phyloP scores from a whole-genome alignment of 352 stramenopile species.

The Globisporangium sylvaticum region DNA sequence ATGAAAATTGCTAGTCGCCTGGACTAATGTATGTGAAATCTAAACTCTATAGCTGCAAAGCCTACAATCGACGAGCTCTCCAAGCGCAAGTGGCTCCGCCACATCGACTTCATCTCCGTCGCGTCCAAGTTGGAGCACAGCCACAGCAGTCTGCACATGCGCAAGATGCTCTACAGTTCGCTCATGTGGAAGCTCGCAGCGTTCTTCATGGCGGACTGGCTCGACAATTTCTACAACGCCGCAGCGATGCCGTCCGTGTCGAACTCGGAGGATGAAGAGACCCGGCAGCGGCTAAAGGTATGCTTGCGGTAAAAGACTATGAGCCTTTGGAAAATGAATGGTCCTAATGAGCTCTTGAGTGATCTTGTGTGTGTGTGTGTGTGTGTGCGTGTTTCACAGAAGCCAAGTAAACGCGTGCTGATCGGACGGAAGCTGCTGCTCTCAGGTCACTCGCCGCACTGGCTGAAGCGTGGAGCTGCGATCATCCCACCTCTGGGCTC shows the following conservation, averaged over 20 bases:
- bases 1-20: no score
- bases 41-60: constrained; percentile 22
- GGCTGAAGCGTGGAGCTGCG: constrained; percentile 29
- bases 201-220: constrained; percentile 41
- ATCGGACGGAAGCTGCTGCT: constrained; percentile 18
- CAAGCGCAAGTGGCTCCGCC: constrained; percentile 48
- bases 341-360: not conserved
- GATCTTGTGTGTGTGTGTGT: not conserved
- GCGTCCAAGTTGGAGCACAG: constrained; percentile 27
- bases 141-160: constrained; percentile 8
- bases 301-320: not conserved
- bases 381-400: no score
- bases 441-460: constrained; percentile 11
- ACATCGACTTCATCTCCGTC: constrained; percentile 51
- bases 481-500: constrained; percentile 33
- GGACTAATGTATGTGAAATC: no score
- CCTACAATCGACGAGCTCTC: constrained; percentile 37
- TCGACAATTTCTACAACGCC: constrained; percentile 8
- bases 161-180: constrained; percentile 26
- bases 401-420: constrained; percentile 9
- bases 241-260: not conserved
- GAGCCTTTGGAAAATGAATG: not conserved
- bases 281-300: constrained; percentile 12
- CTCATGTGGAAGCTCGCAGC: constrained; percentile 52
- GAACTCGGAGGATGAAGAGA: constrained; percentile 32